These are phyloP conservation scores for Cyberlindnera saturnus DNA, from an alignment of 805 yeast species.

Conservation along the genomic window DNA sequence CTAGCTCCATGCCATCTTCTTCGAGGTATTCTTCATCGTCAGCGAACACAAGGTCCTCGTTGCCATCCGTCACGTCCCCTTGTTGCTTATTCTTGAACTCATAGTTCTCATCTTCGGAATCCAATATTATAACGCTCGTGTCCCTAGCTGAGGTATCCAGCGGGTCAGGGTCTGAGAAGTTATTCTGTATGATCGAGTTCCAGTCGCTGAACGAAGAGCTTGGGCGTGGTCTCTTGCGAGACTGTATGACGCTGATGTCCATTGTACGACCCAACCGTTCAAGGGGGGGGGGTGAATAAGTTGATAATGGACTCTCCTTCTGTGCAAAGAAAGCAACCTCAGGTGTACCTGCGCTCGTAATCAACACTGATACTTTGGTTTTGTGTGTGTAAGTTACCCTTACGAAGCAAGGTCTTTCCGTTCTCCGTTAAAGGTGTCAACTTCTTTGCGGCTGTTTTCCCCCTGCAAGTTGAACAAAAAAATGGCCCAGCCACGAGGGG, in stretches of 20 bases:
- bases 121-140: constrained; percentile 31
- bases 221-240: constrained; percentile 37
- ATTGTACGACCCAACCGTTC: neutral
- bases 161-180: constrained; percentile 9
- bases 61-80: constrained; percentile 6
- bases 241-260: constrained; percentile 1
- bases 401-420: no score
- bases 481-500: no score
- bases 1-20: neutral
- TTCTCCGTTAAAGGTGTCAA: no score
- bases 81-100: constrained; percentile 8
- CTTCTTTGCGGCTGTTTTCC: no score
- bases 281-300: constrained; percentile 1
- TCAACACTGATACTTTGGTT: no score
- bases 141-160: constrained; percentile 9
- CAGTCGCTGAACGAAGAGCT: constrained; percentile 26
- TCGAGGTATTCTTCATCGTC: constrained; percentile 10
- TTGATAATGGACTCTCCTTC: no score
- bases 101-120: constrained; percentile 33
- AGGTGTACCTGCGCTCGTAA: no score
- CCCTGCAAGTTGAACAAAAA: no score
- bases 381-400: no score
- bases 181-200: constrained; percentile 20
- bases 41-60: constrained; percentile 10
- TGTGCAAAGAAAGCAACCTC: no score